These are phyloP conservation scores for Pestalotiopsis sp. DNA, from an alignment of 2,329 filamentous ascomycete species.

Conservation along the genomic window DNA sequence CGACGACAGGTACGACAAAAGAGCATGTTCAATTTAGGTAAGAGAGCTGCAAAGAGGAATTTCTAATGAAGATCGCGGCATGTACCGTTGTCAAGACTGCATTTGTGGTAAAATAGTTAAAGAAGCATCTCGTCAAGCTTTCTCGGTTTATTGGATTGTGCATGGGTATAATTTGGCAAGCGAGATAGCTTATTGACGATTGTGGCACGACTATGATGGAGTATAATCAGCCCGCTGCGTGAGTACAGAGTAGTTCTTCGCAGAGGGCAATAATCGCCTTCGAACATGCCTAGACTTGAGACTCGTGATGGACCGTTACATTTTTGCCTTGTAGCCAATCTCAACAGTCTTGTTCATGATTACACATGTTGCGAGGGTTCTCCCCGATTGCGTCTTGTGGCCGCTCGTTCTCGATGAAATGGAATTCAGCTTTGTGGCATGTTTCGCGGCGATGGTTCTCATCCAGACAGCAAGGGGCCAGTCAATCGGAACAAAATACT, in stretches of 20 bases:
- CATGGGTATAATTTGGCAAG: constrained; percentile 4
- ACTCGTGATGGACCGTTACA: neutral
- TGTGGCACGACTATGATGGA: neutral
- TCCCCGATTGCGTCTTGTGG: neutral
- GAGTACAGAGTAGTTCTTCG: neutral
- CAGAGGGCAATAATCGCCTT: neutral
- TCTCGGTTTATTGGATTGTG: neutral
- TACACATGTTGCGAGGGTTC: neutral
- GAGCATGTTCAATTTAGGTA: neutral
- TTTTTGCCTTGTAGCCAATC: neutral
- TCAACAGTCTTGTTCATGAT: neutral
- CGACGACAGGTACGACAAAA: neutral
- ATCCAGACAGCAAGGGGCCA: neutral
- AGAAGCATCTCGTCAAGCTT: constrained; percentile 9
- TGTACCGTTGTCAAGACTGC: neutral
- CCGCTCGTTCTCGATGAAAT: neutral
- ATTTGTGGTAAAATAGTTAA: neutral
- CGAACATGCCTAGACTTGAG: neutral
- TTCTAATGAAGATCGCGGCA: neutral
- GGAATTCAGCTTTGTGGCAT: neutral
- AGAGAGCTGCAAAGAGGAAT: neutral
- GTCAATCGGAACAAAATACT: neutral
- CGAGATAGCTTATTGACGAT: neutral
- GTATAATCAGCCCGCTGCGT: neutral
- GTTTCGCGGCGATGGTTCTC: neutral